A percentile compares a stretch with the other conserved stretches of the same genome.
phyloP scores from a whole-genome alignment of 495 filamentous ascomycete species.

The Bombardia bombarda region DNA sequence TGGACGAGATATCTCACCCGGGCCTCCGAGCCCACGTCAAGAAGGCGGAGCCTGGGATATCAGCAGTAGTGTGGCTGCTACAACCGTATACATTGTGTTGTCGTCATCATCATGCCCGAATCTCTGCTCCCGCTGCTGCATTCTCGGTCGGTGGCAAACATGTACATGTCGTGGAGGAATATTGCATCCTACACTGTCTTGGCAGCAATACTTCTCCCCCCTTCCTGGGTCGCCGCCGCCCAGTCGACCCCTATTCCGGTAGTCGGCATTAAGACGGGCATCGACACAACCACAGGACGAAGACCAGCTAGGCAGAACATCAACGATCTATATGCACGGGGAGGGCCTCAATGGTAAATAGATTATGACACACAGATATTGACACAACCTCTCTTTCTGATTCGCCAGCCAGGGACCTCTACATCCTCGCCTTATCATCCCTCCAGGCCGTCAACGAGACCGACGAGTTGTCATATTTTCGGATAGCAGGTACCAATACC shows the following conservation, averaged over 20 bases:
- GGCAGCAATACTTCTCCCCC: too few species aligned
- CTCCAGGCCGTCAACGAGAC: slow-evolving; percentile 32
- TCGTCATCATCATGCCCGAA: too few species aligned
- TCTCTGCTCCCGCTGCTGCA: too few species aligned
- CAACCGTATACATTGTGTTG: too few species aligned
- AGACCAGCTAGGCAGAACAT: slow-evolving; percentile 29
- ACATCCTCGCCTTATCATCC: slow-evolving; percentile 35
- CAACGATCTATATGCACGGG: slow-evolving; percentile 25
- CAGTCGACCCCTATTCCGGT: slow-evolving; percentile 21
- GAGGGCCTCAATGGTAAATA: slow-evolving; percentile 32
- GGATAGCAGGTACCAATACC: slow-evolving; percentile 34
- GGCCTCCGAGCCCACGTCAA: too few species aligned
- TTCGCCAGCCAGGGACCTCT: slow-evolving; percentile 29
- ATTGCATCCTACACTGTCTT: too few species aligned
- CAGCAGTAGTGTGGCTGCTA: too few species aligned
- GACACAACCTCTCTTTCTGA: slow-evolving; percentile 9
- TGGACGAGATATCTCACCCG: too few species aligned
- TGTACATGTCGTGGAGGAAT: too few species aligned
- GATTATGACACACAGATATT: slow-evolving; percentile 3
- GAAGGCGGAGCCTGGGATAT: too few species aligned
- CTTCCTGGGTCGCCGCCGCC: too few species aligned
- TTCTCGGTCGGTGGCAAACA: too few species aligned
- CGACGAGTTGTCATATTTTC: slow-evolving; percentile 39
- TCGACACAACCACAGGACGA: slow-evolving; percentile 25
- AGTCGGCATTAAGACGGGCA: slow-evolving; percentile 27